These are phyloP conservation scores for Acanthamoeba culbertsoni DNA, from an alignment of 208 protist genomes.

Conservation along the genomic window DNA sequence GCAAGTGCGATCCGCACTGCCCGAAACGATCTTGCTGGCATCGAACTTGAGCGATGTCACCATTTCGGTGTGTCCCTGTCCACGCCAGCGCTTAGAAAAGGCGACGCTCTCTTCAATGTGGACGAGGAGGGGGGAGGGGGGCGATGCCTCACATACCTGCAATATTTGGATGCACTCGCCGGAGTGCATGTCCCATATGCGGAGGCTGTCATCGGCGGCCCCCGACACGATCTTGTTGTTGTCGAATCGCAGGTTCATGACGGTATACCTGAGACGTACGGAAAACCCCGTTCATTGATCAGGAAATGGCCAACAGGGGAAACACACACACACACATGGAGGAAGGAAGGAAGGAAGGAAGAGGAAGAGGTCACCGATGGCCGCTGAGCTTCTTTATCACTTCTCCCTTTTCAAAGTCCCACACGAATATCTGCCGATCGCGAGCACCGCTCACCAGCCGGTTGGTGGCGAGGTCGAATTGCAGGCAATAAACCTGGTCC, in stretches of 20 bases:
- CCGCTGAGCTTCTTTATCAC: conserved; percentile 59
- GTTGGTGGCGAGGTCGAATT: conserved; percentile 49
- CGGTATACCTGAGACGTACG: conserved; percentile 20
- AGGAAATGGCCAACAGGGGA: not conserved
- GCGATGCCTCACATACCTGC: not conserved
- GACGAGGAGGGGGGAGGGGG: not conserved
- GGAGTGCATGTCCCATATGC: conserved; percentile 47
- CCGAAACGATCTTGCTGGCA: conserved; percentile 51
- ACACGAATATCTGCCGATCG: conserved; percentile 34
- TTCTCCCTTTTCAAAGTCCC: conserved; percentile 26
- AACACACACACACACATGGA: not conserved
- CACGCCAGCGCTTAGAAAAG: not conserved
- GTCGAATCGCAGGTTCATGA: conserved; percentile 14
- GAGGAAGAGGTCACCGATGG: not conserved
- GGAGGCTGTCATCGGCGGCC: conserved; percentile 9
- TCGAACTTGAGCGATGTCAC: conserved; percentile 49
- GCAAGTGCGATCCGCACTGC: conserved; percentile 41
- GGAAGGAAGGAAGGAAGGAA: not conserved
- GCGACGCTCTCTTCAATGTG: too few species aligned
- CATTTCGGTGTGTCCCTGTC: conserved; percentile 42
- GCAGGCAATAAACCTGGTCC: conserved; percentile 48
- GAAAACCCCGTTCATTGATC: too few species aligned
- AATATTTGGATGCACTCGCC: conserved; percentile 55
- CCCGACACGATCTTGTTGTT: conserved; percentile 55
- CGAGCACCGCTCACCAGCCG: not conserved